phyloP scores from a whole-genome alignment of 148 eudicot genomes.

The Dianthus caryophyllus region DNA sequence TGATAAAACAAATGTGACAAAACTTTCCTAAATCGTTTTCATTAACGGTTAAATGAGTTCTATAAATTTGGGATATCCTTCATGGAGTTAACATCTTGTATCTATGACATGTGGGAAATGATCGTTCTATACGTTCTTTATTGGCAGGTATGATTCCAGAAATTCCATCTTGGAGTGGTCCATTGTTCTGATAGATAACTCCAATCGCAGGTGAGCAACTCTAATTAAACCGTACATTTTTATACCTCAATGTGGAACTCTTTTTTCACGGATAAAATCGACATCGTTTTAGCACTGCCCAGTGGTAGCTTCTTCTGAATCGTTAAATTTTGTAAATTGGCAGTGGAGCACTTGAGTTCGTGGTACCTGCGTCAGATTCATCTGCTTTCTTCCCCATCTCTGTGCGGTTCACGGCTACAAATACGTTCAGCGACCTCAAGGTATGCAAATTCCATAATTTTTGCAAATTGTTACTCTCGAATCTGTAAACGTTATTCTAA shows the following conservation, averaged over 20 bases:
- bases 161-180: constrained; percentile 93
- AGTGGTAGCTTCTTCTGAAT: neutral
- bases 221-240: neutral
- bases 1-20: too few relatives aligned
- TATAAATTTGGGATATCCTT: neutral
- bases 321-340: constrained; percentile 14
- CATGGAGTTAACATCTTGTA: neutral
- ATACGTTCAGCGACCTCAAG: constrained; percentile 84
- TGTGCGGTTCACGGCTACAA: constrained; percentile 62
- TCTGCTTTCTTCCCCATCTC: constrained; percentile 60
- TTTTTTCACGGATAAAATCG: neutral
- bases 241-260: neutral
- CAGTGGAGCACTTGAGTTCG: constrained; percentile 96
- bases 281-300: neutral
- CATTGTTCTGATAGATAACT: constrained; percentile 75
- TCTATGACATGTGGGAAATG: neutral
- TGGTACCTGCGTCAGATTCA: constrained; percentile 81
- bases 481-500: too few relatives aligned
- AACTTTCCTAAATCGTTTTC: too few relatives aligned
- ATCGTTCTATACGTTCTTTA: neutral
- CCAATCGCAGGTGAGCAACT: constrained; percentile 71
- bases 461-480: neutral
- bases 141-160: constrained; percentile 77
- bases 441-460: constrained; percentile 27
- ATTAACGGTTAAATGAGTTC: too few relatives aligned